Base-by-base conservation (phyloP, 352 stramenopile species). In the Pythium pyrilobum region DNA sequence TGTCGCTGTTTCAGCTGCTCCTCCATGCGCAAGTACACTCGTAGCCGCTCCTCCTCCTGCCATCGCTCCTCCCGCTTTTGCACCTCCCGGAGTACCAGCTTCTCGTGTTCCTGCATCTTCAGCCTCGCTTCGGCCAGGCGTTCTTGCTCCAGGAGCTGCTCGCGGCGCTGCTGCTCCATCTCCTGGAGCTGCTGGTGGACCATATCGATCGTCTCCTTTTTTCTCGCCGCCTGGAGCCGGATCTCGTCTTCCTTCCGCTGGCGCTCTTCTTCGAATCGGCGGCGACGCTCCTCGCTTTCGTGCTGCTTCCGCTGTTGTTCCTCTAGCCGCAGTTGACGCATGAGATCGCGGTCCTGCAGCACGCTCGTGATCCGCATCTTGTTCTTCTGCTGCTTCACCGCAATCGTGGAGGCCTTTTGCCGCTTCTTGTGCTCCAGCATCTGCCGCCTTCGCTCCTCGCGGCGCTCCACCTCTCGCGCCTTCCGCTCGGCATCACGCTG, bases 331-430 rank as follows among this genome's bases (percentile, higher is more conserved):
- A 67, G 40, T 11, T 69, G 56, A 0, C 67, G 65, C 40, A 85
- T 71, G 11, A 71, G 18, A 31, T 83, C 81, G 25, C 78, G 83
- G 44, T 90, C 78, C 39, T 77, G 51, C 16, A 90, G 41, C 13
- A 91, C 79, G 42, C 60, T 73, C 11, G 64, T 67, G 38, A 91
- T 81, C 6, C 78, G 71, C 44, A 82, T 72, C 20, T 85, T 77
- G 63, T 88, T 91, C 24, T 67, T 72, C 23, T 77, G 60, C 42
- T 89, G 79, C 48, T 86, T 91, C 6, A 86, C 69, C 0, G 63
- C 49, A 27, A 84, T 49, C 29, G 82, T 71, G 2, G 58, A 46
- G 0, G 73, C 72, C 41, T 77, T 86, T 13, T 67, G 39, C 0
- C 55, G 60, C 29, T 76, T 77, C 37, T 81, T 71, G 7, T 55